Percentiles rank a stretch among this genome's conserved stretches.
phyloP scores from a whole-genome alignment of 495 filamentous ascomycete species.

The Aspergillus kassunensis region DNA sequence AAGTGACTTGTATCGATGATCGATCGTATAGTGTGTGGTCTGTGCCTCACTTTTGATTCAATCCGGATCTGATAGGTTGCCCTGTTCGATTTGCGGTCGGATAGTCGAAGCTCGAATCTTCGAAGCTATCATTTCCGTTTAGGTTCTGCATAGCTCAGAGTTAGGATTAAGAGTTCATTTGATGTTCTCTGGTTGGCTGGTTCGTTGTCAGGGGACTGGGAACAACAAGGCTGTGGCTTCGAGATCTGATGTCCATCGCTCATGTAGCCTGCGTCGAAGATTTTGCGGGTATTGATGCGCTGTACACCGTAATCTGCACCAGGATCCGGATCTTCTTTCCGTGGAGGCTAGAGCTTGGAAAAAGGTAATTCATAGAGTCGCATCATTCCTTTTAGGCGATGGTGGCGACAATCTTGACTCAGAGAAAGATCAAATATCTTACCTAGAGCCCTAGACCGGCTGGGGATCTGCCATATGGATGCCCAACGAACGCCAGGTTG shows the following conservation, averaged over 20 bases:
- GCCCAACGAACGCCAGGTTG: background rate
- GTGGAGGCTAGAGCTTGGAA: background rate
- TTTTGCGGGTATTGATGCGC: background rate
- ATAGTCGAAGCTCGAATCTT: background rate
- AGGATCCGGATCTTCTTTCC: slow-evolving; percentile 7
- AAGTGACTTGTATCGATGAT: too few relatives aligned
- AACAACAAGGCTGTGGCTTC: slow-evolving; percentile 6
- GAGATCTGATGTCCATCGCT: slow-evolving; percentile 1
- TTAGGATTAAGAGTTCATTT: too few relatives aligned
- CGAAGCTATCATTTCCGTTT: background rate
- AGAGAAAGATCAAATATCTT: background rate
- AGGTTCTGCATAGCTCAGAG: too few relatives aligned
- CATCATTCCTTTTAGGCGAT: background rate
- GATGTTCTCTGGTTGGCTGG: too few relatives aligned
- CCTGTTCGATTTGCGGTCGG: background rate
- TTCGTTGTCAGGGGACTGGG: too few relatives aligned
- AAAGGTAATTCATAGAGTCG: slow-evolving; percentile 5
- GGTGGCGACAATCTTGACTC: background rate
- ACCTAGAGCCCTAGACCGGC: background rate
- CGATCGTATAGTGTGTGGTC: background rate
- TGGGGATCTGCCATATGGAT: background rate
- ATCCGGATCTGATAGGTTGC: background rate
- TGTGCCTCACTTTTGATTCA: background rate
- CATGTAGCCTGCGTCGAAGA: background rate
- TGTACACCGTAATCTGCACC: slow-evolving; percentile 6